Evolutionary conservation across 495 filamentous ascomycete species (phyloP).

Genomic region (Aspergillus nanangensis): DNA sequence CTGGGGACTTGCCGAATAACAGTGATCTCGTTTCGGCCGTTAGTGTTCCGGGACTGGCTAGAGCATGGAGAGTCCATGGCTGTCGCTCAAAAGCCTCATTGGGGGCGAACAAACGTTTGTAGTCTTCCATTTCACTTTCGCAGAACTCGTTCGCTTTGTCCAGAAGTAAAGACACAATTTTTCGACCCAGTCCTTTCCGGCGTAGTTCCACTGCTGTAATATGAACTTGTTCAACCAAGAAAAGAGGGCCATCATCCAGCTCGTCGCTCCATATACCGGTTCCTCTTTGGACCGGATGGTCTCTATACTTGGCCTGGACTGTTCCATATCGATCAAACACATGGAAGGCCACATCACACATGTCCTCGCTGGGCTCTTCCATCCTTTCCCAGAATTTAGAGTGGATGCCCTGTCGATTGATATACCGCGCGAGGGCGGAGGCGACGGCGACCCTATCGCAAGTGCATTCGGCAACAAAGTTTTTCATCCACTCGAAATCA

Average conservation of each 20-base stretch:
- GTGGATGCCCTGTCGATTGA: slow-evolving; percentile 13
- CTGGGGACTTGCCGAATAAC: slow-evolving; percentile 12
- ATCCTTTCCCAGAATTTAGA: slow-evolving; percentile 18
- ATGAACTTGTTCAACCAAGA: slow-evolving; percentile 22
- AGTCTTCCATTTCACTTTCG: slow-evolving; percentile 6
- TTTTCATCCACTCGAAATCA: slow-evolving; percentile 13
- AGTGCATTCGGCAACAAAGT: slow-evolving; percentile 17
- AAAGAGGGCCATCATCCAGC: slow-evolving; percentile 24
- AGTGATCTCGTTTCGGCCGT: slow-evolving; percentile 13
- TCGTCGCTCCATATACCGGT: slow-evolving; percentile 25
- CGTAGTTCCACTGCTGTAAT: slow-evolving; percentile 11
- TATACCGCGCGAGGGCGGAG: slow-evolving; percentile 16
- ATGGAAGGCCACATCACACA: slow-evolving; percentile 11
- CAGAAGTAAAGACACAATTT: slow-evolving; percentile 14
- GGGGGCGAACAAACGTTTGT: slow-evolving; percentile 9
- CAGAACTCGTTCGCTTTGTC: slow-evolving; percentile 9
- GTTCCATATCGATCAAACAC: slow-evolving; percentile 31
- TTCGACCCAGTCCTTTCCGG: slow-evolving; percentile 16
- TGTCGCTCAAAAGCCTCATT: slow-evolving; percentile 13
- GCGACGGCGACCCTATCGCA: slow-evolving; percentile 14
- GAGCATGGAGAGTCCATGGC: slow-evolving; percentile 16
- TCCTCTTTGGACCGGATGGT: slow-evolving; percentile 24
- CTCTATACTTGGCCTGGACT: slow-evolving; percentile 23
- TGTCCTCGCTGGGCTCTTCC: slow-evolving; percentile 9
- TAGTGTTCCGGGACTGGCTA: slow-evolving; percentile 17